phyloP scores from a whole-genome alignment of 805 yeast genomes.

The Candida morakotiae region DNA sequence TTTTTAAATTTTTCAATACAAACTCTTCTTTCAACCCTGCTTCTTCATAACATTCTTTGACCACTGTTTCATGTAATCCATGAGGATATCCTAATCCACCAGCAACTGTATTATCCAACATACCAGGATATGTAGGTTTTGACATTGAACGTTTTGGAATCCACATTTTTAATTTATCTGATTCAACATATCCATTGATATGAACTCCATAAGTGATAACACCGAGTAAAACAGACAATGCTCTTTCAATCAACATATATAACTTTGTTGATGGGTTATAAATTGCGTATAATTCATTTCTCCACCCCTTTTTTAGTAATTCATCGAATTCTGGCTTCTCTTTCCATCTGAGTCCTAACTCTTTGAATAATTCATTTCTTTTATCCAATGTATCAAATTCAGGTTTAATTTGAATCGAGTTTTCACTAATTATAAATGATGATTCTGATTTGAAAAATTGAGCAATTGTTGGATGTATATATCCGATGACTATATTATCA shows the following conservation, averaged over 20 bases:
- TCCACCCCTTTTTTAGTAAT: conserved; percentile 62
- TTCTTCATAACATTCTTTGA: conserved; percentile 88
- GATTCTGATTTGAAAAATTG: conserved; percentile 14
- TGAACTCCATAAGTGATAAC: conserved; percentile 90
- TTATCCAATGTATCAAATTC: conserved; percentile 33
- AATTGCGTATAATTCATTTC: conserved; percentile 76
- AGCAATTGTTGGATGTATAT: conserved; percentile 22
- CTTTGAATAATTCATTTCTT: conserved; percentile 37
- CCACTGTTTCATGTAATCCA: conserved; percentile 68
- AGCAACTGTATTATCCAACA: conserved; percentile 90
- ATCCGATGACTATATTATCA: conserved; percentile 28
- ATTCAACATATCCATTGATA: conserved; percentile 70
- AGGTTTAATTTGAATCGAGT: conserved; percentile 18
- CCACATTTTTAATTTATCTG: conserved; percentile 59
- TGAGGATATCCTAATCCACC: conserved; percentile 89
- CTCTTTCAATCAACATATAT: conserved; percentile 73
- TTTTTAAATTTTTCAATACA: conserved; percentile 39
- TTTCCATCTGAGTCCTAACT: conserved; percentile 41
- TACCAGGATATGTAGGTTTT: conserved; percentile 86
- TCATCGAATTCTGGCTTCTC: conserved; percentile 20
- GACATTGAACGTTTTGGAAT: conserved; percentile 73
- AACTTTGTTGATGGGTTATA: conserved; percentile 52
- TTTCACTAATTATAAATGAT: conserved; percentile 18
- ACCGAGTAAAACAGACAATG: conserved; percentile 78
- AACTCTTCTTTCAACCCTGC: conserved; percentile 66